Conservation (phyloP, 371 early-diverging fungal species). For the Quaeritorhiza haematococci region DNA sequence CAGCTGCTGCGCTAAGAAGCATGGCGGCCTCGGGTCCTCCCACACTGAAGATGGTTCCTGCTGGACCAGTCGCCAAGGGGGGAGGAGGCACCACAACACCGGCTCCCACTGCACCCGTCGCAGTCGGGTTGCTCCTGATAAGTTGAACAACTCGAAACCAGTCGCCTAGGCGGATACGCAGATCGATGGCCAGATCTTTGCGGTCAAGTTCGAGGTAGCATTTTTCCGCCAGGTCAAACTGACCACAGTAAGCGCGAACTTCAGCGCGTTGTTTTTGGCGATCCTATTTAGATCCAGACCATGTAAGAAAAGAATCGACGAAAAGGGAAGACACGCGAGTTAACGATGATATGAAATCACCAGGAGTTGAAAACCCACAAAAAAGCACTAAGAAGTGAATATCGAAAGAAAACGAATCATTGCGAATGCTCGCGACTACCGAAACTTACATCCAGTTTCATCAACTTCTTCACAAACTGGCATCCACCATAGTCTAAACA, state of each 20-base stretch:
- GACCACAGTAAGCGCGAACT: slow-evolving; percentile 34
- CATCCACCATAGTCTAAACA: slow-evolving; percentile 41
- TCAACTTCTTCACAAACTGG: slow-evolving; percentile 41
- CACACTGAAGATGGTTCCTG: too few species aligned
- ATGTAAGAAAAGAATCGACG: neutral
- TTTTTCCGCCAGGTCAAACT: slow-evolving; percentile 42
- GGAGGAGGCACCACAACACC: too few species aligned
- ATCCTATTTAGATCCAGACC: slow-evolving; percentile 31
- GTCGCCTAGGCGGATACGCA: slow-evolving; percentile 47
- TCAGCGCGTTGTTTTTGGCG: slow-evolving; percentile 42
- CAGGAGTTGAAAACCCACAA: neutral
- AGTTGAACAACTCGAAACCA: slow-evolving; percentile 52
- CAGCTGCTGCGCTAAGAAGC: too few species aligned
- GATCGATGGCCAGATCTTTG: slow-evolving; percentile 47
- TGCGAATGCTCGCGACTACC: neutral
- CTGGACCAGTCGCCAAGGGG: too few species aligned
- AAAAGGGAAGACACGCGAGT: too few species aligned
- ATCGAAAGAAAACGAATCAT: neutral
- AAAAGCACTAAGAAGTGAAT: too few species aligned
- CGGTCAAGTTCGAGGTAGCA: slow-evolving; percentile 48
- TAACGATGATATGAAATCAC: slow-evolving; percentile 2
- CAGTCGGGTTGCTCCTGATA: slow-evolving; percentile 31
- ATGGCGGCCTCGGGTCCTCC: too few species aligned
- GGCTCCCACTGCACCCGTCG: slow-evolving; percentile 2
- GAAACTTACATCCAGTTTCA: slow-evolving; percentile 35